Conservation (phyloP, 495 filamentous ascomycete genomes). For the Hypoxylon subgilvum region DNA sequence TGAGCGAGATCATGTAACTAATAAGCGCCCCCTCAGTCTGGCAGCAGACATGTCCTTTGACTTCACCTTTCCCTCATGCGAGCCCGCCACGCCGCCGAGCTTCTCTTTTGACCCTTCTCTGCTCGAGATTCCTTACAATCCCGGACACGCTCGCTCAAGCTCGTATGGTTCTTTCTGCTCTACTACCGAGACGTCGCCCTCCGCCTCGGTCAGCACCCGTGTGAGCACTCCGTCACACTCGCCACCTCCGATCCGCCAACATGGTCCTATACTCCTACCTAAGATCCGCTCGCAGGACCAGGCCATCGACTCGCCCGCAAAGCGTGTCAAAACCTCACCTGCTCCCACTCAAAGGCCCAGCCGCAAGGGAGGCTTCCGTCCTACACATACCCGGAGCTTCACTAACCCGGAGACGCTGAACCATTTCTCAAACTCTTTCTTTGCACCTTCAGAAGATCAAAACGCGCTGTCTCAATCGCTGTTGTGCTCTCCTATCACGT, state of each 20-base stretch:
- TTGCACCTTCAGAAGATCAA: constrained; percentile 45
- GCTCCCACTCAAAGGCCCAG: constrained; percentile 33
- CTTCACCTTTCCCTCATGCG: constrained; percentile 57
- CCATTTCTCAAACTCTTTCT: constrained; percentile 57
- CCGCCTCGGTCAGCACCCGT: constrained; percentile 69
- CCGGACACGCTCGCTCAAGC: constrained; percentile 56
- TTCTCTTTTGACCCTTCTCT: constrained; percentile 62
- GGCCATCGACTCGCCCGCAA: constrained; percentile 58
- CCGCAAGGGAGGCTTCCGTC: constrained; percentile 48
- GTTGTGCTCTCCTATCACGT: constrained; percentile 71
- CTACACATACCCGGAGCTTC: constrained; percentile 66
- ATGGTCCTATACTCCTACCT: constrained; percentile 82
- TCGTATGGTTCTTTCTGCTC: constrained; percentile 62
- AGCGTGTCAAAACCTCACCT: constrained; percentile 49
- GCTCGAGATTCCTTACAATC: constrained; percentile 55
- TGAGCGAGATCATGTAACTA: constrained; percentile 23
- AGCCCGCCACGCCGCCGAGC: constrained; percentile 55
- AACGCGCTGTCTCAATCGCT: constrained; percentile 50
- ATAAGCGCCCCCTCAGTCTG: constrained; percentile 50
- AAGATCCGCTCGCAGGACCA: constrained; percentile 88
- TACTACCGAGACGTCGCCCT: constrained; percentile 76
- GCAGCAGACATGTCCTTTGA: constrained; percentile 60
- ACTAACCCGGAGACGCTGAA: constrained; percentile 68
- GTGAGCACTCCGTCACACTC: constrained; percentile 70
- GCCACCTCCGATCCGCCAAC: constrained; percentile 75